Base-by-base conservation (phyloP, 805 yeast species). In the Kodamaea fukazawae region DNA sequence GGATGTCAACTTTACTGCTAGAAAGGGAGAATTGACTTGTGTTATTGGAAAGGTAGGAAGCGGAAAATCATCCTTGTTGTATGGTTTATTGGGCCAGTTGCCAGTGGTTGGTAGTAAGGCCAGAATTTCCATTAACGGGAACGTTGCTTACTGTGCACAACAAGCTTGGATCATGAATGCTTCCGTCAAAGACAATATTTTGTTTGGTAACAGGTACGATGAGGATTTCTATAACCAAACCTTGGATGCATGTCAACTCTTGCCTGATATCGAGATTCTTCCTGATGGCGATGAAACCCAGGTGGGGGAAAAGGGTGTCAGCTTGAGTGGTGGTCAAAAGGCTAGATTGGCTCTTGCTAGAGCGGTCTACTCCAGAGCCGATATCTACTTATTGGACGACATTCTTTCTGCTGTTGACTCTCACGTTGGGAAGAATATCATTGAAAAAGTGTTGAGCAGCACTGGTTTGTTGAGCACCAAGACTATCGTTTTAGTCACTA, bases 321-420 rank as follows among this genome's bases (percentile, higher is more conserved):
- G 60, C 8, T 51, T 58, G 14, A 57, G 61, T 7, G 63, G 62
- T 15, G 63, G 63, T 7, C 63, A 58, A 25, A 57, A 55, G 39
- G 62, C 62, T 6, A 46, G 63, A 36, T 48, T 58, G 9, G 54
- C 61, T 0, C 51, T 57, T 41, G 63, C 63, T 2, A 50, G 63
- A 29, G 62, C 63, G 1, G 53, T 58, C 11, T 58, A 58, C 36
- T 49, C 60, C 2, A 38, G 58, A 29, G 57, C 63, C 2, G 63
- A 58, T 31, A 43, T 58, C 7, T 57, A 54, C 39, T 44, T 58
- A 29, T 42, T 58, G 22, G 63, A 58, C 29, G 63, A 58, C 33
- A 45, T 57, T 4, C 48, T 58, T 28, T 50, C 56, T 4, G 60
- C 63, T 3, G 61, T 58, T 11, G 63, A 58, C 38, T 53, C 60